A percentile compares a stretch with the other conserved stretches of the same genome.
phyloP scores from a whole-genome alignment of 2,329 filamentous ascomycete species.

The Diaporthe vaccinii region DNA sequence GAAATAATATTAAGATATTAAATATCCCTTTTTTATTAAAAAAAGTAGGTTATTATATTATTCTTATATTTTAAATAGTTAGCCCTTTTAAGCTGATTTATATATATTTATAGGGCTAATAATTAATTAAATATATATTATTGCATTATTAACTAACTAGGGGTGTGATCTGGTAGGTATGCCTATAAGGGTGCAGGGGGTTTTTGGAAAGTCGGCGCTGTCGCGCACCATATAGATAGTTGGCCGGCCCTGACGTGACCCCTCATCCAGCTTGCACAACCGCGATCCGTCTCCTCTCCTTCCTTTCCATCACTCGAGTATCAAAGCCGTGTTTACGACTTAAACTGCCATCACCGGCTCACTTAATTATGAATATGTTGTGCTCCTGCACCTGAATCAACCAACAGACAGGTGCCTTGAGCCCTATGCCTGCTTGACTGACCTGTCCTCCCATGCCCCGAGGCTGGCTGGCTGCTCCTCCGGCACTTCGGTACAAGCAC shows the following conservation, averaged over 20 bases:
- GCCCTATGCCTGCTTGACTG: not conserved
- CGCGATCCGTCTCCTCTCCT: not conserved
- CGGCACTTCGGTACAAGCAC: conserved; percentile 13
- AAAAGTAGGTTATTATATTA: no score
- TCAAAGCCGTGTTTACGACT: not conserved
- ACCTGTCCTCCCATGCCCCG: not conserved
- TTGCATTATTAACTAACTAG: no score
- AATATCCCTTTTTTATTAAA: no score
- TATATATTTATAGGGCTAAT: no score
- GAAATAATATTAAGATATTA: no score
- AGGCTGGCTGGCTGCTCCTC: not conserved
- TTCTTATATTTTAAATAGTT: no score
- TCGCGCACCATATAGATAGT: no score
- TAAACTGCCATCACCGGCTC: not conserved
- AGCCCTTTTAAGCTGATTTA: no score
- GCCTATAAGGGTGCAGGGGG: no score
- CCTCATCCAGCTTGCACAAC: conserved; percentile 11
- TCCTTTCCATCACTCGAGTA: not conserved
- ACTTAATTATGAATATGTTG: not conserved
- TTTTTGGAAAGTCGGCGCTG: no score
- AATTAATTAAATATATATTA: no score
- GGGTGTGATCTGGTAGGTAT: no score
- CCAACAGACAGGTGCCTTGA: conserved; percentile 5
- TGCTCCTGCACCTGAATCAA: not conserved
- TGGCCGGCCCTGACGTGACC: conserved; percentile 2